Conservation (phyloP, 176 grass and related monocot genomes). For the Avena eriantha region DNA sequence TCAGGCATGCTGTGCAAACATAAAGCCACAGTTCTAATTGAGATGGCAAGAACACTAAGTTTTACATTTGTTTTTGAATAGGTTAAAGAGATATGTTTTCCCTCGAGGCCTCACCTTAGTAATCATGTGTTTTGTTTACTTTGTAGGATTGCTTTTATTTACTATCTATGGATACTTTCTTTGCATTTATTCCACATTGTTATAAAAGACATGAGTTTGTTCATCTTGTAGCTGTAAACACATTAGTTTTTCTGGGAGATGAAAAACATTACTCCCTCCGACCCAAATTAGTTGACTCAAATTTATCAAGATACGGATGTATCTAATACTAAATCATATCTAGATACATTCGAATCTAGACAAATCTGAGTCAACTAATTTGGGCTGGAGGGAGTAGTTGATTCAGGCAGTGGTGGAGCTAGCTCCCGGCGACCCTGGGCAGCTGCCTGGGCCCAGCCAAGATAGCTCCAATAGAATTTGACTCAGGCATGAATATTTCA, state of each 20-base stretch:
- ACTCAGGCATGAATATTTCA: no score
- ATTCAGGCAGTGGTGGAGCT: not conserved
- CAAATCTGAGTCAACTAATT: no score
- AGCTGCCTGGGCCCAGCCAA: no score
- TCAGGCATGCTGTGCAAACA: not conserved
- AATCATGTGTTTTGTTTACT: constrained; percentile 15
- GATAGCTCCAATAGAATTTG: no score
- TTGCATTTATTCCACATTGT: not conserved
- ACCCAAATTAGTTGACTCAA: no score
- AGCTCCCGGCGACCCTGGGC: no score
- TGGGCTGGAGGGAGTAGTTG: not conserved
- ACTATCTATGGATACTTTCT: not conserved
- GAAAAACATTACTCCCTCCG: not conserved
- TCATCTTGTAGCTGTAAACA: constrained; percentile 1
- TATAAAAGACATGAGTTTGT: not conserved
- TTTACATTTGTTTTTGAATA: constrained; percentile 24
- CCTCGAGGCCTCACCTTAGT: not conserved
- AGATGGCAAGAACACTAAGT: constrained; percentile 19
- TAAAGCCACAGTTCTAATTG: not conserved
- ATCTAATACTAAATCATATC: no score
- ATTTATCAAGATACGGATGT: no score
- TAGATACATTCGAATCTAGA: no score
- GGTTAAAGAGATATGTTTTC: constrained; percentile 23
- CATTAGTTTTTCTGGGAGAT: not conserved
- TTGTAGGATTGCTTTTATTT: constrained; percentile 15